Conservation (phyloP, 2,329 filamentous ascomycete species). For the Talaromyces sp. region DNA sequence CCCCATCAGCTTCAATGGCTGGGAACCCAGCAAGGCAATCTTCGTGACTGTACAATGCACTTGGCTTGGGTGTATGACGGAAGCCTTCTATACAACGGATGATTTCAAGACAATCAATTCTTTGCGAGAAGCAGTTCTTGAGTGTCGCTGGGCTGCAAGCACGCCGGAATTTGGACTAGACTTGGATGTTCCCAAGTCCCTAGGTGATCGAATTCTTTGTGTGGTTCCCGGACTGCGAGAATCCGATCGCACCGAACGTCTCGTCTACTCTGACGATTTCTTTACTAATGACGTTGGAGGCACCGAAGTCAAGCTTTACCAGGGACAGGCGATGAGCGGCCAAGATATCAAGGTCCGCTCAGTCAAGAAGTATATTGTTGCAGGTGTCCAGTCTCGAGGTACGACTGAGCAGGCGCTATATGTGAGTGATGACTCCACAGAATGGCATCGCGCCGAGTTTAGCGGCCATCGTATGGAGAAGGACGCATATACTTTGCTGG, state of each 20-base stretch:
- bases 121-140: conserved; percentile 69
- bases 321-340: conserved; percentile 73
- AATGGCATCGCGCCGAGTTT: conserved; percentile 92
- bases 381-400: conserved; percentile 74
- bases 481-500: conserved; percentile 85
- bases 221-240: conserved; percentile 74
- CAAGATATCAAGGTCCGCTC: conserved; percentile 74
- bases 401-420: conserved; percentile 92
- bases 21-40: conserved; percentile 80
- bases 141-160: conserved; percentile 86
- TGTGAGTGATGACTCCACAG: conserved; percentile 78
- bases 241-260: conserved; percentile 71
- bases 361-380: conserved; percentile 84
- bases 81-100: conserved; percentile 75
- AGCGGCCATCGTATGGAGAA: conserved; percentile 82
- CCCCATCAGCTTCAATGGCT: conserved; percentile 77
- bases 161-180: conserved; percentile 65
- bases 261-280: conserved; percentile 81
- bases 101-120: conserved; percentile 73
- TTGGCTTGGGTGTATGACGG: conserved; percentile 64
- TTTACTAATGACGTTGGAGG: conserved; percentile 63
- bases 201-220: conserved; percentile 76
- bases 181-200: conserved; percentile 62
- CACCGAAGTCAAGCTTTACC: conserved; percentile 75
- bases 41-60: conserved; percentile 75